Base-by-base conservation (phyloP, 306 rosid genomes). In the Fagus sylvatica region DNA sequence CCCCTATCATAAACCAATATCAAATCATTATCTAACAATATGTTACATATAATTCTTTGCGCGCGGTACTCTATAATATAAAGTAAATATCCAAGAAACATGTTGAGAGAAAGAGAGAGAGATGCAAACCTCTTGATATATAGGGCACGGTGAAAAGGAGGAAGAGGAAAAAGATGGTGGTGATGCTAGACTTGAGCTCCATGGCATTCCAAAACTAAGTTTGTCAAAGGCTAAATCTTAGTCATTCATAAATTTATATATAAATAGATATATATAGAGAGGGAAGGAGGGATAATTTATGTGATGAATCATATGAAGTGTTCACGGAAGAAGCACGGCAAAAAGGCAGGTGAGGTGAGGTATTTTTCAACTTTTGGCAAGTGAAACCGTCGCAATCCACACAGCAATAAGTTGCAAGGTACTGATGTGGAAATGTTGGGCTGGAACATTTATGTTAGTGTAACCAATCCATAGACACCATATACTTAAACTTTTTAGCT, bases 151-250 rank as follows among this genome's bases (percentile, higher is more conserved):
- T 40, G 48, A 87, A 79, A 79, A 90, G 53, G 83, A 90, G 84
- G 70, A 89, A 56, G 74, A 90, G 79, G 32, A 87, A 69, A 79
- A 88, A 64, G 79, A 59, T 32, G 36, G 74, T 53, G 78, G 74
- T 62, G 83, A 84, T 49, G 83, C 64, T 37, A 81, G 85, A 83
- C 83, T 69, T 90, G 80, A 84, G 67, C 88, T 87, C 91, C 97
- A 94, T 91, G 56, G 16, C 40, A 42, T 57, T 62, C 64, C 36
- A 17, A 53, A 71, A 5, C 57, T 30, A 15, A 71, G 42, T 48
- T 16, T 4, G 61, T 51, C 15, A 19, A n/a, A 53, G 62, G 13
- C 19, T 33, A 71, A 33, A 71, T 53, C 67, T 46, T 22, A 7
- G 66, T 72, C 43, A 48, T 76, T 76, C 51, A 46, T 49, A 8